Conservation (phyloP, 2,329 filamentous ascomycete genomes). For the Falciphora oryzae region DNA sequence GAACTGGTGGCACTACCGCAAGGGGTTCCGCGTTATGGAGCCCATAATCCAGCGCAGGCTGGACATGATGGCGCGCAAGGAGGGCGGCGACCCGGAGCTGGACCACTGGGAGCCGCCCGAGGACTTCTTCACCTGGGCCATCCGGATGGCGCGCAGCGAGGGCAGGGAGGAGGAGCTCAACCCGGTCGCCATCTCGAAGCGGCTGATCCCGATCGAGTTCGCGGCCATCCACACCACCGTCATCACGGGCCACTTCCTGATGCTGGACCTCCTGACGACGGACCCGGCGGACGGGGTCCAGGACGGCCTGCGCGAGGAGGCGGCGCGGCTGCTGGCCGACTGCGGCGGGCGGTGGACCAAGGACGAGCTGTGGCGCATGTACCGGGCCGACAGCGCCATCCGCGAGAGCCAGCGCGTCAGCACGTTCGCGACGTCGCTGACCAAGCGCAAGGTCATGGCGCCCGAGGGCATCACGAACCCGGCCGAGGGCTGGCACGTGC, state of each 20-base stretch:
- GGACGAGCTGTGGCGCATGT: slow-evolving; percentile 33
- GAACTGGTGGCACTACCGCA: slow-evolving; percentile 42
- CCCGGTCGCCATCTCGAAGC: slow-evolving; percentile 41
- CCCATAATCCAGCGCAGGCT: slow-evolving; percentile 46
- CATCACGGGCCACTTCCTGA: slow-evolving; percentile 40
- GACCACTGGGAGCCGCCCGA: slow-evolving; percentile 41
- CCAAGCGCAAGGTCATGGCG: slow-evolving; percentile 40
- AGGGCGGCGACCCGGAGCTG: slow-evolving; percentile 32
- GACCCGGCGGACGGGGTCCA: slow-evolving; percentile 29
- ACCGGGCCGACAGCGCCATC: slow-evolving; percentile 45
- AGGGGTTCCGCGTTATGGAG: slow-evolving; percentile 33
- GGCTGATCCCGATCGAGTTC: slow-evolving; percentile 51
- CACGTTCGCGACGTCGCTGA: slow-evolving; percentile 39
- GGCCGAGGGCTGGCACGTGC: slow-evolving; percentile 38
- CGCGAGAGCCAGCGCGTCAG: slow-evolving; percentile 46
- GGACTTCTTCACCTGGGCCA: slow-evolving; percentile 53
- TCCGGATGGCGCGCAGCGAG: slow-evolving; percentile 43
- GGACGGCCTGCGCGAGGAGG: slow-evolving; percentile 38
- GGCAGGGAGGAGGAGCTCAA: slow-evolving; percentile 36
- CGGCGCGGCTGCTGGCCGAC: slow-evolving; percentile 25
- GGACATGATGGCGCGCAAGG: slow-evolving; percentile 36
- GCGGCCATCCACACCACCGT: slow-evolving; percentile 54
- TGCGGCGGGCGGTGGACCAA: slow-evolving; percentile 41
- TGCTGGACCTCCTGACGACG: slow-evolving; percentile 41
- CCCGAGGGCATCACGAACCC: slow-evolving; percentile 30